Evolutionary conservation across 345 rosid genomes (phyloP), one percentile per base, ranked within the genome.

Genomic region (Psidium friedrichsthalianum): DNA sequence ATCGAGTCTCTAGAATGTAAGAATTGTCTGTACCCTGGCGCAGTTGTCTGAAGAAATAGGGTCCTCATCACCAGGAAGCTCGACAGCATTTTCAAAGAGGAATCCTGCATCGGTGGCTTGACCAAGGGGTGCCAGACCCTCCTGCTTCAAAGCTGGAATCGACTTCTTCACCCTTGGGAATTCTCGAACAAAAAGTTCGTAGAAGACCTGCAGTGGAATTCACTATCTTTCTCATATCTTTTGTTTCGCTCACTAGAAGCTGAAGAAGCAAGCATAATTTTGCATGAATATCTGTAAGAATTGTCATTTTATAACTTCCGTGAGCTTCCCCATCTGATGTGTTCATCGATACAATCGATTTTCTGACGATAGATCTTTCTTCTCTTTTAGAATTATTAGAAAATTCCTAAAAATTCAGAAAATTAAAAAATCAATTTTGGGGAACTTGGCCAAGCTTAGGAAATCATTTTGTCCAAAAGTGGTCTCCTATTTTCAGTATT

Each of bases 1-100:
- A 95, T 94, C 7, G 98, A 89, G 86, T 96, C 99, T 89, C 94
- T 91, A n/a, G 29, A 98, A 93, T 69, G 95, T 94, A 84, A 96
- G 95, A 86, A 96, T 92, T 16, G 95, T 94, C 64, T 90, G 90
- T 86, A 96, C 86, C 83, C 98, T n/a, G 96, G 85, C 96, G 91
- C 84, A 95, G 85, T 87, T 96, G 93, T 91, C 90, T 90, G 82
- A 90, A 91, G 89, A 95, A 86, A 88, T 55, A 52, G 91, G 89
- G 88, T 96, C 98, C 82, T 89, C 91, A 36, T 88, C 51, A 85
- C 90, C 91, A 86, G 99, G 98, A 58, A 95, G 90, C 85, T 89
- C 82, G 29, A 96, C 86, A 81, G 91, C 95, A 90, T 93, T 92
- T 87, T 91, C 99, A 89, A 96, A 96, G 84, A 96, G 94, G 87